These are phyloP conservation scores for Pseudocercospora vitis DNA, from an alignment of 2,329 filamentous ascomycete species.

Conservation along the genomic window DNA sequence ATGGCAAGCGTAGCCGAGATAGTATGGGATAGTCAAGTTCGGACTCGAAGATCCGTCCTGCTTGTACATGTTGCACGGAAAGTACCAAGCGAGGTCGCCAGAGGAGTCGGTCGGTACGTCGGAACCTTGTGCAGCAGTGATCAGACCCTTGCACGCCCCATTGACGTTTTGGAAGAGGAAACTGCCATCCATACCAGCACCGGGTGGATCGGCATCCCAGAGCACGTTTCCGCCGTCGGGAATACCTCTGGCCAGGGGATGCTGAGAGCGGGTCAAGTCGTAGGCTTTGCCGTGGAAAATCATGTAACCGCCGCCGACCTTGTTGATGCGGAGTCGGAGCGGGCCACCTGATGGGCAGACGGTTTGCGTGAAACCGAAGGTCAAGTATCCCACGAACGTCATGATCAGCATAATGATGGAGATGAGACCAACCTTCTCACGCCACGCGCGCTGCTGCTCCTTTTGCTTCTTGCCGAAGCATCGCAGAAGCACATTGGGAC, in stretches of 20 bases:
- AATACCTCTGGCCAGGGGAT: slow-evolving; percentile 79
- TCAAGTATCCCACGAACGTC: slow-evolving; percentile 87
- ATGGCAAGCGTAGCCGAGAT: slow-evolving; percentile 85
- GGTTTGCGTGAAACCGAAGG: slow-evolving; percentile 88
- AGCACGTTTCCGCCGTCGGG: slow-evolving; percentile 74
- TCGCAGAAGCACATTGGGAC: slow-evolving; percentile 76
- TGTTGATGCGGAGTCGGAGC: slow-evolving; percentile 72
- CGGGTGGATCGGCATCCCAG: slow-evolving; percentile 77
- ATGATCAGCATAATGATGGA: slow-evolving; percentile 90
- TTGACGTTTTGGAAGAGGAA: slow-evolving; percentile 99
- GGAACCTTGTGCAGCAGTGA: slow-evolving; percentile 68
- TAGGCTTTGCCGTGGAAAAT: slow-evolving; percentile 95
- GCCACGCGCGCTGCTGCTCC: slow-evolving; percentile 88
- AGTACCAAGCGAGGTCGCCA: slow-evolving; percentile 89
- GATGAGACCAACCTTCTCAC: slow-evolving; percentile 96
- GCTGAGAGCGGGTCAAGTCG: slow-evolving; percentile 72
- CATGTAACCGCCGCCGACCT: slow-evolving; percentile 81
- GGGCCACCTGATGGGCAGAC: slow-evolving; percentile 75
- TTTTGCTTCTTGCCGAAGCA: slow-evolving; percentile 84
- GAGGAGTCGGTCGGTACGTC: slow-evolving; percentile 74
- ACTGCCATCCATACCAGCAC: slow-evolving; percentile 87
- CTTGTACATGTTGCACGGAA: slow-evolving; percentile 87
- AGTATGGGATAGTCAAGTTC: slow-evolving; percentile 72
- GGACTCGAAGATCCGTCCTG: slow-evolving; percentile 83
- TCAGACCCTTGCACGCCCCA: slow-evolving; percentile 88